These are phyloP conservation scores for Ascochyta koolunga DNA, from an alignment of 2,329 filamentous ascomycete species.

Conservation along the genomic window DNA sequence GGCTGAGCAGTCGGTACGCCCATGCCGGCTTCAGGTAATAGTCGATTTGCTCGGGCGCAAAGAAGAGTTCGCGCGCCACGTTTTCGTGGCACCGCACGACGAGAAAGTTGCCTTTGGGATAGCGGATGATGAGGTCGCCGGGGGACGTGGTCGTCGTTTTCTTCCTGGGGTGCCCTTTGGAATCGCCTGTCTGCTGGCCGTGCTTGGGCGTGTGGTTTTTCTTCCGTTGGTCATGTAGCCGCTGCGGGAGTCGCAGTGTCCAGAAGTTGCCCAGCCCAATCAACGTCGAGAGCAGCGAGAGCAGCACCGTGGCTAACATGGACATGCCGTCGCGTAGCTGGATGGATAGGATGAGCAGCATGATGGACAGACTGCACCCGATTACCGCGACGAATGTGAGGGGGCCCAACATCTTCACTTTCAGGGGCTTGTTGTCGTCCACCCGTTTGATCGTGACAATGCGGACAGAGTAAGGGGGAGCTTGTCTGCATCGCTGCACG, in stretches of 20 bases:
- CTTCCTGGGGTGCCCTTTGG: too few species aligned
- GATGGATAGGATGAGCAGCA: conserved; percentile 54
- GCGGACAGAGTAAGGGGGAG: conserved; percentile 50
- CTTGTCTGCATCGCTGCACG: conserved; percentile 41
- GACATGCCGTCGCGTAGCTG: conserved; percentile 57
- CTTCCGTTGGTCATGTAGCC: conserved; percentile 7
- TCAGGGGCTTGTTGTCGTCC: conserved; percentile 37
- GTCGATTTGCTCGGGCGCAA: conserved; percentile 57
- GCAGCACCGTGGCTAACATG: conserved; percentile 53
- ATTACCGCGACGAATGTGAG: conserved; percentile 54
- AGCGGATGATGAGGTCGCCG: conserved; percentile 57
- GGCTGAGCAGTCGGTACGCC: conserved; percentile 55
- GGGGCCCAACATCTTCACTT: conserved; percentile 54
- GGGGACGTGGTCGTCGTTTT: conserved; percentile 32
- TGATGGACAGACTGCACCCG: conserved; percentile 52
- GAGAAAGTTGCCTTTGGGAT: conserved; percentile 58
- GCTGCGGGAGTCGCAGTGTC: conserved; percentile 51
- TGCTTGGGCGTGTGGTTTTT: conserved; percentile 7
- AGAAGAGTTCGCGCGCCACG: conserved; percentile 58
- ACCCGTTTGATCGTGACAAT: conserved; percentile 49
- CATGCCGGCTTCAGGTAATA: conserved; percentile 52
- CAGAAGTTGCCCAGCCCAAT: conserved; percentile 59
- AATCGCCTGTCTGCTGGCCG: background rate
- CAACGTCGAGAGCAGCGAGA: conserved; percentile 57
- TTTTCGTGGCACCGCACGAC: conserved; percentile 58